Evolutionary conservation across 108 stramenopile genomes (phyloP), one percentile per base, ranked within the genome.

Genomic region (Pseudonitzschia pungens): DNA sequence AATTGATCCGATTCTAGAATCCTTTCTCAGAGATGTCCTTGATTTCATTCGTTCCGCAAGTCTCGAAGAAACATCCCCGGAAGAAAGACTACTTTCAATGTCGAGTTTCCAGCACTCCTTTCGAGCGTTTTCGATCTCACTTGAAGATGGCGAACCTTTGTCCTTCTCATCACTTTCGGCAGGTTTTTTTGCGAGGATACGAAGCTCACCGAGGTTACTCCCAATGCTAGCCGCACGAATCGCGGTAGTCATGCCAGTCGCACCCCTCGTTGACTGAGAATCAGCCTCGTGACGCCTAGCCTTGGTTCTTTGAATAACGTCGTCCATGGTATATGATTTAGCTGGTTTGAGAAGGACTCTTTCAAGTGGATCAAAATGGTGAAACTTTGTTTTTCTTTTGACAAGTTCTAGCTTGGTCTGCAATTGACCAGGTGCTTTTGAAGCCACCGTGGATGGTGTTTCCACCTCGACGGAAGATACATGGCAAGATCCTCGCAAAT

Each of bases 201-300:
- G 77, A 69, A 92, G 65, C 77, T 94, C 91, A 14, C 93, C 93
- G 70, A 87, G 67, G 42, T 77, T 68, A 74, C 88, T 88, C 26
- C 88, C 88, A 64, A 91, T 84, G 64, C 89, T 88, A 20, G 93
- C 93, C 12, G 87, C 89, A 2, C 93, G 84, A 36, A 94, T 64
- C 0, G 77, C 81, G 22, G 75, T 80, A 18, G 84, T 85, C 91
- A 94, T 89, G 3, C 93, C 93, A 24, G 66, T 74, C 0, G 87
- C 88, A 36, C 89, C 88, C 12, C 93, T 79, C 7, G 84, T 72
- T 14, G 67, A 84, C 44, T 94, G 93, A 10, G 88, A 74, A 85
- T 94, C 93, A 24, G 93, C 93, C 60, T 91, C 83, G 72, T 81
- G 87, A 27, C 83, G 75, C 8, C 63, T 50, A 11, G 58, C 45